Evolutionary conservation across 345 rosid genomes (phyloP).

Genomic region (Eucalyptus grandis): DNA sequence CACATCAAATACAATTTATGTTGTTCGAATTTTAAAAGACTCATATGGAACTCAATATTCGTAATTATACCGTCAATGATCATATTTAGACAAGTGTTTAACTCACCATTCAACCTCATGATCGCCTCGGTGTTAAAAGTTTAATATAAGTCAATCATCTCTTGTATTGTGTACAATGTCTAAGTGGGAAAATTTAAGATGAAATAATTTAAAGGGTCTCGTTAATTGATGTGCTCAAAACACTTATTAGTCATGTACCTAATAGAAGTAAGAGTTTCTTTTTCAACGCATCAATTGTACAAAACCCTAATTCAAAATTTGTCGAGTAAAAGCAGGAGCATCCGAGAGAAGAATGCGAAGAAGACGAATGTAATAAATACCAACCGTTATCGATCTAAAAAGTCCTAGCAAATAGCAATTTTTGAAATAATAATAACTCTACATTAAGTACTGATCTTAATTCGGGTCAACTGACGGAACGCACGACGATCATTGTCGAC

Average conservation of each 20-base stretch:
- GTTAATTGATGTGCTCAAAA: background rate
- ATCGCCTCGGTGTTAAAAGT: rapidly evolving
- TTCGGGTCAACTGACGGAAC: background rate
- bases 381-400: background rate
- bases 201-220: background rate
- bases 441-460: background rate
- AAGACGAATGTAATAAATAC: background rate
- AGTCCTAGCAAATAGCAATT: background rate
- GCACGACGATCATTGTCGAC: background rate
- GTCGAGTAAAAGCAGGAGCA: background rate
- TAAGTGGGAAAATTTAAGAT: rapidly evolving
- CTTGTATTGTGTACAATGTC: background rate
- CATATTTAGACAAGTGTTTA: background rate
- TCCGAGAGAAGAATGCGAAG: background rate
- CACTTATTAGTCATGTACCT: background rate
- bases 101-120: no score
- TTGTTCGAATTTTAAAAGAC: background rate
- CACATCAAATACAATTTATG: background rate
- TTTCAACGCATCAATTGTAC: background rate
- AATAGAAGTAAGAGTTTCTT: background rate
- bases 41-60: rapidly evolving
- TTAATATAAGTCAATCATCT: background rate
- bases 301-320: background rate
- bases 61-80: rapidly evolving
- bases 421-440: background rate